These are phyloP conservation scores for Pythium apleroticum DNA, from an alignment of 352 stramenopile genomes.

Conservation along the genomic window DNA sequence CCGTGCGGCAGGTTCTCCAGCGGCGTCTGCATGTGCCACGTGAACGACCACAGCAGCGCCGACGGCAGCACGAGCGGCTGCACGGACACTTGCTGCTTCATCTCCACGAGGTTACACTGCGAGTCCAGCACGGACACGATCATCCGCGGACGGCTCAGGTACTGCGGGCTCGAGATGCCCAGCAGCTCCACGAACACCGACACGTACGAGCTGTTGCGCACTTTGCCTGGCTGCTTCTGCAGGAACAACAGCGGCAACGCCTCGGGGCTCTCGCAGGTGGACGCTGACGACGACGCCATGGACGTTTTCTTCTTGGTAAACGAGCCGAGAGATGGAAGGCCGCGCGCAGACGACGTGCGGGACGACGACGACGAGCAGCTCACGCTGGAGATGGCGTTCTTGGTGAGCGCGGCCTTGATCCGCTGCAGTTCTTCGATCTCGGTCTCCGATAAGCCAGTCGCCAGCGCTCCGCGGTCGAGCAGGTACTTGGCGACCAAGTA, in stretches of 20 bases:
- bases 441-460: constrained; percentile 23
- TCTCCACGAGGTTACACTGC: constrained; percentile 67
- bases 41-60: constrained; percentile 81
- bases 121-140: constrained; percentile 71
- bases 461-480: constrained; percentile 36
- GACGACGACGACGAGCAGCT: constrained; percentile 8
- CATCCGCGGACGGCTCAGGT: constrained; percentile 58
- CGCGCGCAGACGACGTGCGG: constrained; percentile 17
- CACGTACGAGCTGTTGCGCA: constrained; percentile 79
- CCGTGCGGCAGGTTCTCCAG: constrained; percentile 87
- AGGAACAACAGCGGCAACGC: constrained; percentile 56
- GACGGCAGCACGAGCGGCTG: constrained; percentile 58
- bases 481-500: constrained; percentile 39
- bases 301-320: constrained; percentile 30
- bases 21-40: constrained; percentile 93
- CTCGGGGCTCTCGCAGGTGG: constrained; percentile 28
- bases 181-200: constrained; percentile 81
- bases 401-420: constrained; percentile 34
- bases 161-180: constrained; percentile 49
- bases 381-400: constrained; percentile 36
- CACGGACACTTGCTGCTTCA: constrained; percentile 73
- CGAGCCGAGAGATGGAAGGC: constrained; percentile 18
- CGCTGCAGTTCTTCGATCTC: constrained; percentile 34
- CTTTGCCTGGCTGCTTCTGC: constrained; percentile 68
- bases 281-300: constrained; percentile 15